Conservation (phyloP, 2,329 filamentous ascomycete genomes). For the Penicillium griseofulvum region DNA sequence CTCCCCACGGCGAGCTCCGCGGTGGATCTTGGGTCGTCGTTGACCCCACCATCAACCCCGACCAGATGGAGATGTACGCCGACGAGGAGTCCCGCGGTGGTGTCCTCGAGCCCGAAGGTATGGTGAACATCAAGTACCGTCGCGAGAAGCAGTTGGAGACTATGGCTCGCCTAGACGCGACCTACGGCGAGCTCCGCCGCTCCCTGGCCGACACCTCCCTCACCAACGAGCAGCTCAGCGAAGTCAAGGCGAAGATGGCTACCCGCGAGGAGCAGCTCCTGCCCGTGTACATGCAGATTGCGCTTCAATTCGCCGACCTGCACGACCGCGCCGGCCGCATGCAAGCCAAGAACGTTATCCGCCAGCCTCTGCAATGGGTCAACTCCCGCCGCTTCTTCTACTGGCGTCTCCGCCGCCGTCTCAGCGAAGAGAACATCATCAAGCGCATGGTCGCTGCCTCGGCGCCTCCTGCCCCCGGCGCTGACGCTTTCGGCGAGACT, state of each 20-base stretch:
- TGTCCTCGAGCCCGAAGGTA: constrained; percentile 96
- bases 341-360: constrained; percentile 95
- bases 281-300: constrained; percentile 91
- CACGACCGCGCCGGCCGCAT: constrained; percentile 97
- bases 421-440: constrained; percentile 96
- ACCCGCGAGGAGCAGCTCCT: constrained; percentile 83
- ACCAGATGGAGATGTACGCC: constrained; percentile 99
- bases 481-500: constrained; percentile 41
- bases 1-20: constrained; percentile 91
- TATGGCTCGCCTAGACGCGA: constrained; percentile 87
- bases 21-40: constrained; percentile 99
- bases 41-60: constrained; percentile 95
- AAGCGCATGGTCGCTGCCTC: constrained; percentile 69
- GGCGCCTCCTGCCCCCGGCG: constrained; percentile 40
- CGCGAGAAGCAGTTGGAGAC: constrained; percentile 96
- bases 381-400: constrained; percentile 97
- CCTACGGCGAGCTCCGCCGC: constrained; percentile 80
- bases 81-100: constrained; percentile 92
- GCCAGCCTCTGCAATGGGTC: constrained; percentile 77
- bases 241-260: constrained; percentile 79
- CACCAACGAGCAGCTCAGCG: constrained; percentile 69
- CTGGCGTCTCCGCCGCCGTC: constrained; percentile 94
- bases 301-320: constrained; percentile 93
- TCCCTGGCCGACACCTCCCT: constrained; percentile 67
- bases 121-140: constrained; percentile 97